A percentile compares a stretch with the other conserved stretches of the same genome.
These are phyloP conservation scores for Peziza echinospora DNA, from an alignment of 495 filamentous ascomycete species.

Conservation along the genomic window DNA sequence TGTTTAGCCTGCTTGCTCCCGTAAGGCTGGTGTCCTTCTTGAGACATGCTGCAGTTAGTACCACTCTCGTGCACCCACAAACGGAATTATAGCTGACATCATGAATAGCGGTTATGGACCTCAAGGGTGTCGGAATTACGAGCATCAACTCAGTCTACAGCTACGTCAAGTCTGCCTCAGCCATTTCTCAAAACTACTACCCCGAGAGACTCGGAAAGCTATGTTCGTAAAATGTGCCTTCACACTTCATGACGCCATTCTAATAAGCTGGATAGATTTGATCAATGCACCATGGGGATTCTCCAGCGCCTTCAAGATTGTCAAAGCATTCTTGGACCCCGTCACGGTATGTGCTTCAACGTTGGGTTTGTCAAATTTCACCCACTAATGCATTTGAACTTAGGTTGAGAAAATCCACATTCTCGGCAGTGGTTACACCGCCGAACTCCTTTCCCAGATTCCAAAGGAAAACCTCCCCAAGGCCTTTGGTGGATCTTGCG, in stretches of 20 bases:
- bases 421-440: slow-evolving; percentile 58
- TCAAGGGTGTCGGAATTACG: slow-evolving; percentile 73
- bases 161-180: slow-evolving; percentile 45
- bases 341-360: no score
- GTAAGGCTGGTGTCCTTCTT: slow-evolving; percentile 68
- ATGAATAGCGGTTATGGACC: slow-evolving; percentile 54
- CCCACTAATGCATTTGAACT: slow-evolving; percentile 23
- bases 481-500: slow-evolving; percentile 63
- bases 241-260: background rate
- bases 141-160: slow-evolving; percentile 56
- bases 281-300: slow-evolving; percentile 98
- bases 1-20: slow-evolving; percentile 74
- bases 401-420: slow-evolving; percentile 91
- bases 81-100: background rate
- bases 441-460: slow-evolving; percentile 62
- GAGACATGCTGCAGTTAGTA: slow-evolving; percentile 67
- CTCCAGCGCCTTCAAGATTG: slow-evolving; percentile 53
- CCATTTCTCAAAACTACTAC: slow-evolving; percentile 86
- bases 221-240: background rate
- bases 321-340: slow-evolving; percentile 86
- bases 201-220: slow-evolving; percentile 52
- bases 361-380: slow-evolving; percentile 1
- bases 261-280: slow-evolving; percentile 72
- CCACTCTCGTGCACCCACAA: background rate
- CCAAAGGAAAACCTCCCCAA: slow-evolving; percentile 78